A percentile compares a stretch with the other conserved stretches of the same genome.
Conservation (phyloP, 371 early-diverging fungal genomes). For the Mucor racemosus region DNA sequence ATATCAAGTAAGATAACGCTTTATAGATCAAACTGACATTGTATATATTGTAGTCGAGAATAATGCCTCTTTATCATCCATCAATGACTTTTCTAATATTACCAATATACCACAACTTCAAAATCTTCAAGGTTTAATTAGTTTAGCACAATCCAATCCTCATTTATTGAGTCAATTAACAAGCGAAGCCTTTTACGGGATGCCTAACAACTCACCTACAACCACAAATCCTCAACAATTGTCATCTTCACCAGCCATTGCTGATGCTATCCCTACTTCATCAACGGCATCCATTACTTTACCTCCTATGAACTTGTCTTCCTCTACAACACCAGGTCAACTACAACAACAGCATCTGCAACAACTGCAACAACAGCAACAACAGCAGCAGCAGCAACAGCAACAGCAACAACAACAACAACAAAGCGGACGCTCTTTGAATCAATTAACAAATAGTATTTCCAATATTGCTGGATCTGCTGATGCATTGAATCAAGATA, state of each 20-base stretch:
- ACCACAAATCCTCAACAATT: neutral
- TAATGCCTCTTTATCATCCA: neutral
- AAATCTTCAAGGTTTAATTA: slow-evolving; percentile 30
- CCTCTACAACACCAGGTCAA: neutral
- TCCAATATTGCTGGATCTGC: slow-evolving; percentile 30
- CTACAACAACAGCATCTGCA: neutral
- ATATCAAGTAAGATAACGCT: neutral
- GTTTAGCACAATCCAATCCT: slow-evolving; percentile 40
- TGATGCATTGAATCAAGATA: slow-evolving; percentile 41
- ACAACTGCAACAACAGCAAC: neutral
- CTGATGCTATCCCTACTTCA: neutral
- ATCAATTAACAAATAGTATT: slow-evolving; percentile 30
- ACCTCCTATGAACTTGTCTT: neutral
- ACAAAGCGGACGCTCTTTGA: slow-evolving; percentile 11
- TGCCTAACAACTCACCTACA: neutral
- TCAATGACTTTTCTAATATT: slow-evolving; percentile 14
- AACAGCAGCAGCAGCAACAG: neutral
- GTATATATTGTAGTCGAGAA: neutral
- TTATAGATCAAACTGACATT: neutral
- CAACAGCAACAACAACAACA: neutral
- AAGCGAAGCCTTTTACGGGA: slow-evolving; percentile 18
- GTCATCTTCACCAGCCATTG: neutral
- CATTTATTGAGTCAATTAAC: slow-evolving; percentile 31
- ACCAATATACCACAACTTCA: slow-evolving; percentile 29
- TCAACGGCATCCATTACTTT: neutral